A percentile compares a stretch with the other conserved stretches of the same genome.
These are phyloP conservation scores for Mariannaea elegans DNA, from an alignment of 2,329 filamentous ascomycete genomes.

Conservation along the genomic window DNA sequence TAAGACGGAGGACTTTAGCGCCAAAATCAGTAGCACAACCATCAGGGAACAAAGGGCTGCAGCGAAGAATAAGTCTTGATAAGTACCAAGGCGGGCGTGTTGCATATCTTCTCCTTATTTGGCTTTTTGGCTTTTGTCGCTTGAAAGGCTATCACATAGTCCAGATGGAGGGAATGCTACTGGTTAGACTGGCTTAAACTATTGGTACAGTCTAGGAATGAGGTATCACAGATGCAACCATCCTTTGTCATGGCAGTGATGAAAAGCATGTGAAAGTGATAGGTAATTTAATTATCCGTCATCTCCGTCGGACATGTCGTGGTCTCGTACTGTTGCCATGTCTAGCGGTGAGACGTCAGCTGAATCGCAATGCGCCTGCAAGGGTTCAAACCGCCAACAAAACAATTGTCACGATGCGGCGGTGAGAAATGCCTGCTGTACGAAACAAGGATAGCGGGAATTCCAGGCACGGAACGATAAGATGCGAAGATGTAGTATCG, in stretches of 20 bases:
- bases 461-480: background rate
- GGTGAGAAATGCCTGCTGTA: conserved; percentile 4
- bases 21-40: conserved; percentile 91
- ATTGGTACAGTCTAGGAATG: no score
- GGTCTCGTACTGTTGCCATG: background rate
- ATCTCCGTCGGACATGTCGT: background rate
- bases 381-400: background rate
- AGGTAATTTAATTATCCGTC: background rate
- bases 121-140: no score
- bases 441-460: conserved; percentile 1
- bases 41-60: conserved; percentile 67
- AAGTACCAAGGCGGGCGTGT: no score
- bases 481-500: background rate
- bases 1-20: conserved; percentile 71
- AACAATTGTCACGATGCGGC: background rate
- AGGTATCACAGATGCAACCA: background rate
- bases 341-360: background rate
- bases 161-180: no score
- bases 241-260: background rate
- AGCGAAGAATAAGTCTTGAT: conserved; percentile 30
- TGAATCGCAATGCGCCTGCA: background rate
- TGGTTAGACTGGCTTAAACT: no score
- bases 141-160: no score
- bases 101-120: no score
- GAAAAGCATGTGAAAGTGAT: background rate